These are phyloP conservation scores for Physcomitrium patens DNA, from an alignment of 225 moss, liverwort and hornwort genomes.

Conservation along the genomic window DNA sequence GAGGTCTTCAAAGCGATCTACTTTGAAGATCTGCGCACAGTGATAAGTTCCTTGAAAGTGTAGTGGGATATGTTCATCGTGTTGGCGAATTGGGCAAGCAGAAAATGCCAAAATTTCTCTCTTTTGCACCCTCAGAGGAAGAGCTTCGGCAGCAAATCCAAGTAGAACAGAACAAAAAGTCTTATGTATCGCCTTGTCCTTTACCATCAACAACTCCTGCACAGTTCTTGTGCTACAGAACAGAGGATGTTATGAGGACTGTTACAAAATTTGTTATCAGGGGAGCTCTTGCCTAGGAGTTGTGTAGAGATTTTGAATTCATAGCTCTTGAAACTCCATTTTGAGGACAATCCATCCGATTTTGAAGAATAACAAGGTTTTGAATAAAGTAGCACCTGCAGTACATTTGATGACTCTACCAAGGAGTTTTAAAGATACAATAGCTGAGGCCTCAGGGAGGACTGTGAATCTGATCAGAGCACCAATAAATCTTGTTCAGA, in stretches of 20 bases:
- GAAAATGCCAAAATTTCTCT: constrained; percentile 86
- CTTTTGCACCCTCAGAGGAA: constrained; percentile 70
- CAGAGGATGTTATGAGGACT: constrained; percentile 86
- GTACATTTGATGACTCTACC: constrained; percentile 87
- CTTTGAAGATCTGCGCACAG: constrained; percentile 93
- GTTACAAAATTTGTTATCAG: constrained; percentile 80
- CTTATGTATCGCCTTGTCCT: constrained; percentile 62
- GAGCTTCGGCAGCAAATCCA: constrained; percentile 66
- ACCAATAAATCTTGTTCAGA: constrained; percentile 78
- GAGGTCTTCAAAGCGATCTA: constrained; percentile 94
- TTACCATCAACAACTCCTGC: constrained; percentile 69
- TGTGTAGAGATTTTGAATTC: constrained; percentile 96
- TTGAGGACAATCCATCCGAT: constrained; percentile 94
- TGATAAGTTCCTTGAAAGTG: constrained; percentile 81
- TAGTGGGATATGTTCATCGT: constrained; percentile 85
- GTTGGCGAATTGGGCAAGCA: constrained; percentile 91
- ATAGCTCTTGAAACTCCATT: constrained; percentile 92
- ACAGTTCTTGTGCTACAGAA: constrained; percentile 86
- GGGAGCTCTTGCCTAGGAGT: constrained; percentile 95
- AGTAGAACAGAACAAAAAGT: constrained; percentile 43
- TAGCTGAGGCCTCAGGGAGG: constrained; percentile 86
- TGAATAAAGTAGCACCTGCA: constrained; percentile 80
- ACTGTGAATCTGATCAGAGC: constrained; percentile 78
- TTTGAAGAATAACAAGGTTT: constrained; percentile 89
- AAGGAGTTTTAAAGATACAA: constrained; percentile 79